These are phyloP conservation scores for Chrysanthemum lavandulifolium DNA, from an alignment of 129 eudicot species.

Conservation along the genomic window DNA sequence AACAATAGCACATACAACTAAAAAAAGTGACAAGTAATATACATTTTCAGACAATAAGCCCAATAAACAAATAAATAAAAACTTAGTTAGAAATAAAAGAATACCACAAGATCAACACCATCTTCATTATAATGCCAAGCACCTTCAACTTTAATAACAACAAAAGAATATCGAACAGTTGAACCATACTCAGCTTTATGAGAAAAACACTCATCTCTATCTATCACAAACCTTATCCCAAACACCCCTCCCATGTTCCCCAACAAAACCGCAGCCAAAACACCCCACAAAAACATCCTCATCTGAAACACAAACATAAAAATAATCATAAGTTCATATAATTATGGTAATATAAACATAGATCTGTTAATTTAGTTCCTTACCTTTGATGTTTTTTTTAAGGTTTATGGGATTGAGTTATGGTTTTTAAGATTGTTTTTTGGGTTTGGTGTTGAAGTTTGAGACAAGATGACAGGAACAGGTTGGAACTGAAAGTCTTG, in stretches of 20 bases:
- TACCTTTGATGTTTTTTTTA: too few relatives aligned
- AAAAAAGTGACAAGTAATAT: too few relatives aligned
- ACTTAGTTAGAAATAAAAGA: not conserved
- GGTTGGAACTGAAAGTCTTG: too few relatives aligned
- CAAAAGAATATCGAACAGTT: conserved; percentile 73
- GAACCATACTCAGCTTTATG: conserved; percentile 78
- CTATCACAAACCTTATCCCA: conserved; percentile 83
- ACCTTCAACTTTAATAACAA: conserved; percentile 80
- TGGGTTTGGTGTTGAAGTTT: too few relatives aligned
- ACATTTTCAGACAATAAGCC: too few relatives aligned
- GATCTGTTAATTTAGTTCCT: not conserved
- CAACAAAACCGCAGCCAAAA: conserved; percentile 26
- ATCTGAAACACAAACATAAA: conserved; percentile 38
- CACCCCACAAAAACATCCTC: conserved; percentile 27
- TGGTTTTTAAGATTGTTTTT: too few relatives aligned
- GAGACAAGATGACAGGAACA: too few relatives aligned
- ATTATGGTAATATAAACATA: not conserved
- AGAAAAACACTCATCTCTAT: conserved; percentile 80
- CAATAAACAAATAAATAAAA: not conserved
- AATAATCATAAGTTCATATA: not conserved
- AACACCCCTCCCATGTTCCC: conserved; percentile 39
- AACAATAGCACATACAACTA: too few relatives aligned
- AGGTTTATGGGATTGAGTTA: too few relatives aligned
- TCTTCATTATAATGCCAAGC: conserved; percentile 72
- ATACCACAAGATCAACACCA: conserved; percentile 91